Percentiles rank a stretch among this genome's conserved stretches.
These are phyloP conservation scores for Saccharum hybrid DNA, from an alignment of 202 grass and related monocot genomes.

Conservation along the genomic window DNA sequence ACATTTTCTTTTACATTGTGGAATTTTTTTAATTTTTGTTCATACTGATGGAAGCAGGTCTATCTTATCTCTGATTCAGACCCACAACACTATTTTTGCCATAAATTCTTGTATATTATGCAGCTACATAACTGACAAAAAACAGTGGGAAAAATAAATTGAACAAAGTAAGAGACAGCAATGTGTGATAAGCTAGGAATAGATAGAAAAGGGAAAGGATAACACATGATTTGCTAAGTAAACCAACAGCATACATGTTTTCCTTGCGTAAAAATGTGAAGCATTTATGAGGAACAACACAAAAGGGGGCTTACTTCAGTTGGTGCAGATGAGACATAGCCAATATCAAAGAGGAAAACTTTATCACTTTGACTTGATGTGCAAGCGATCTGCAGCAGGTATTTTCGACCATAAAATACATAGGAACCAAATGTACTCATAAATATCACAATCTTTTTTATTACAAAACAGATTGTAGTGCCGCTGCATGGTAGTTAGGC, in stretches of 20 bases:
- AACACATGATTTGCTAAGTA: constrained; percentile 24
- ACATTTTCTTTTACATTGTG: not conserved
- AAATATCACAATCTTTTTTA: constrained; percentile 4
- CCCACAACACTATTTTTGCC: not conserved
- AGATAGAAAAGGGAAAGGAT: constrained; percentile 26
- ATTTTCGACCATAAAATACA: constrained; percentile 40
- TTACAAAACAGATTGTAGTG: constrained; percentile 18
- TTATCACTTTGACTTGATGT: constrained; percentile 68
- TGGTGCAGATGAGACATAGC: constrained; percentile 69
- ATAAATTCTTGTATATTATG: not conserved
- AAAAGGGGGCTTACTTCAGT: constrained; percentile 69
- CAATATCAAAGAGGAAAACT: constrained; percentile 76
- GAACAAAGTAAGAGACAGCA: not conserved
- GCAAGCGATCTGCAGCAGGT: constrained; percentile 75
- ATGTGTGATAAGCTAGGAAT: not conserved
- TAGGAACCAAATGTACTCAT: constrained; percentile 5
- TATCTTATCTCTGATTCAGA: constrained; percentile 35
- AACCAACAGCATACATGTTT: constrained; percentile 24
- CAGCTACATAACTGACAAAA: not conserved
- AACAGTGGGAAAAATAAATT: not conserved
- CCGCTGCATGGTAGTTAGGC: constrained; percentile 3
- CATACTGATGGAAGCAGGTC: constrained; percentile 10
- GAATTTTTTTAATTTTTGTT: not conserved
- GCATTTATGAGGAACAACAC: constrained; percentile 16
- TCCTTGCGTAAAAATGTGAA: not conserved